phyloP scores from a whole-genome alignment of 495 filamentous ascomycete genomes.

The Podospora pseudocomata region DNA sequence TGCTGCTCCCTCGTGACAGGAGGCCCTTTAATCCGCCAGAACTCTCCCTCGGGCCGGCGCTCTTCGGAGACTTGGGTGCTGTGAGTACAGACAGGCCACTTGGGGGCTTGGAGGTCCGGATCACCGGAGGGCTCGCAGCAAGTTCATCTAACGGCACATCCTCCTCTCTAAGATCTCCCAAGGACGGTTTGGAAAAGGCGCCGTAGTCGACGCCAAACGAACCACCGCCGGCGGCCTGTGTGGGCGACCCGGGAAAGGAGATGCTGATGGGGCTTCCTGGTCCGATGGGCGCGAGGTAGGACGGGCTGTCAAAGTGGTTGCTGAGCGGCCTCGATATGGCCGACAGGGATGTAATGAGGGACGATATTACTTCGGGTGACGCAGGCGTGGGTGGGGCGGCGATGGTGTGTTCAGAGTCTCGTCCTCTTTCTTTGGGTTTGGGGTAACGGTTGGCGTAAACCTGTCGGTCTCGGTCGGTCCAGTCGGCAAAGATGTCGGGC shows the following conservation, averaged over 20 bases:
- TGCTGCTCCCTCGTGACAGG: slow-evolving; percentile 42
- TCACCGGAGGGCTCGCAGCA: slow-evolving; percentile 74
- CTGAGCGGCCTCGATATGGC: slow-evolving; percentile 75
- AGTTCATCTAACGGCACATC: slow-evolving; percentile 55
- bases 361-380: slow-evolving; percentile 90
- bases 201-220: slow-evolving; percentile 73
- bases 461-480: slow-evolving; percentile 28
- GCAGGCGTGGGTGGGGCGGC: slow-evolving; percentile 48
- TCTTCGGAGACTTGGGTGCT: slow-evolving; percentile 53
- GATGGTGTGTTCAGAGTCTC: slow-evolving; percentile 29
- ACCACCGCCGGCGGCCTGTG: slow-evolving; percentile 31
- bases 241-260: slow-evolving; percentile 48
- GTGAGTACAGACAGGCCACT: slow-evolving; percentile 67
- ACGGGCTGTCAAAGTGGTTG: slow-evolving; percentile 61
- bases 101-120: slow-evolving; percentile 81
- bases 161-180: slow-evolving; percentile 54
- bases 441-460: slow-evolving; percentile 30
- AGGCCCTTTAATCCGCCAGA: slow-evolving; percentile 39
- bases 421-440: not conserved
- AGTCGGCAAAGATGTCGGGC: slow-evolving; percentile 29
- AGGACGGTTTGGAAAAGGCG: slow-evolving; percentile 47
- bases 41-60: slow-evolving; percentile 39
- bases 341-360: slow-evolving; percentile 86
- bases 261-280: slow-evolving; percentile 40
- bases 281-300: slow-evolving; percentile 27